Evolutionary conservation across 768 basidiomycete genomes (phyloP), one percentile per base, ranked within the genome.

Genomic region (Strobilomyces dryophilus): DNA sequence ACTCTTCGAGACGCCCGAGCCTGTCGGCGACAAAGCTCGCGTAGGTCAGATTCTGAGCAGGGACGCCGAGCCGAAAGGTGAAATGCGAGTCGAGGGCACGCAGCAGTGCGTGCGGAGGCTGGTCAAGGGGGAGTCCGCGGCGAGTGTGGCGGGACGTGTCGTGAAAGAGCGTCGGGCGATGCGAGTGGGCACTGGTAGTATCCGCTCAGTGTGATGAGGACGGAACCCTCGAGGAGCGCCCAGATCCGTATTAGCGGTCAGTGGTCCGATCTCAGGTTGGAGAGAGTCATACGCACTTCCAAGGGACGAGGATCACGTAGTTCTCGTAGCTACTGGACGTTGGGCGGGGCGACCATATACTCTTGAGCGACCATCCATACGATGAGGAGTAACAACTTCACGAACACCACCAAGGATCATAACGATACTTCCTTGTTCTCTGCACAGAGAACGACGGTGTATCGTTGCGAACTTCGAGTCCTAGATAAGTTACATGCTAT

Each of bases 21-120:
- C 45, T 24, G 24, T 4, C 24, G 24, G 24, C 24, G 24, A 24
- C 24, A 24, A 24, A 24, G 24, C 24, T 24, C 24, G n/a, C n/a
- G 24, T 24, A 24, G 24, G 24, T 24, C 4, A 4, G 24, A 24
- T 24, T 24, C 15, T 58, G 66, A 7, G 48, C 12, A 3, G 48
- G 49, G 36, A 64, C 51, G 35, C 55, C 46, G 11, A 68, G 57
- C n/a, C 66, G 54, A 21, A 66, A 66, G 7, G 64, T 68, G 37
- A 66, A 70, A 21, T 29, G 31, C 1, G 40, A 1, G 9, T 24
- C 24, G 24, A 24, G 2, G 4, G 24, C 24, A 4, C 24, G 24
- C 4, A 24, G 24, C 24, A 24, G 24, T 24, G 24, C 24, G 24
- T 4, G 24, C 4, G 24, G n/a, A 31, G 47, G 1, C 3, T 1